These are phyloP conservation scores for Turnera subulata DNA, from an alignment of 345 rosid genomes.

Conservation along the genomic window DNA sequence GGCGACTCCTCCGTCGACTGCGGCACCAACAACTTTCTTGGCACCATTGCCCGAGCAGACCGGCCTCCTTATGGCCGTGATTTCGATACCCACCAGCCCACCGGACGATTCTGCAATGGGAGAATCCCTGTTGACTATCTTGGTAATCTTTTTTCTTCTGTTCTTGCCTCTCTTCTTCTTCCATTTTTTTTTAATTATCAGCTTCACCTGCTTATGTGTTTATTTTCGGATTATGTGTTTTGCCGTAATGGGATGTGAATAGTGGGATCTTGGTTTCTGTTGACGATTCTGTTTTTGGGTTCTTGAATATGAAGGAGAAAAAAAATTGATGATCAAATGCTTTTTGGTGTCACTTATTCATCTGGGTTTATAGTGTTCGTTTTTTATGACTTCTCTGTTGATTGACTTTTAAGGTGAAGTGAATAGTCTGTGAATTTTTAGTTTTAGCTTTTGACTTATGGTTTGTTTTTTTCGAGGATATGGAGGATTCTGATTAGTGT, in stretches of 20 bases:
- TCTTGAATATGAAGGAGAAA: no score
- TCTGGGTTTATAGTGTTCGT: no score
- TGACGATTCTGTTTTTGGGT: no score
- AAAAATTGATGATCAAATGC: no score
- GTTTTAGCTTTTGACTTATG: not conserved
- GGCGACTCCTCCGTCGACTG: constrained; percentile 90
- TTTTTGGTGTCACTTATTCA: no score
- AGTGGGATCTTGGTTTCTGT: no score
- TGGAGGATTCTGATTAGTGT: not conserved
- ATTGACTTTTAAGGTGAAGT: not conserved
- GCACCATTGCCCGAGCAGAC: constrained; percentile 89
- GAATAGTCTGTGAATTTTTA: not conserved
- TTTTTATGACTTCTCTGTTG: no score
- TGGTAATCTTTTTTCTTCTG: constrained; percentile 38
- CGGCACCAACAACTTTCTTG: constrained; percentile 80
- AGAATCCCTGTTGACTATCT: constrained; percentile 89
- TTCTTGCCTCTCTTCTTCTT: constrained; percentile 4
- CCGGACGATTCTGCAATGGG: constrained; percentile 91
- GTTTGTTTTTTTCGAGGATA: not conserved
- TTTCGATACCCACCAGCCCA: constrained; percentile 74
- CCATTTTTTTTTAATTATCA: not conserved
- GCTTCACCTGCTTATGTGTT: not conserved
- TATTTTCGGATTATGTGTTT: no score
- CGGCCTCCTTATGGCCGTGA: constrained; percentile 92
- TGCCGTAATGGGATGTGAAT: no score